Conservation (phyloP, 768 basidiomycete genomes). For the Macrolepiota fuliginosa region DNA sequence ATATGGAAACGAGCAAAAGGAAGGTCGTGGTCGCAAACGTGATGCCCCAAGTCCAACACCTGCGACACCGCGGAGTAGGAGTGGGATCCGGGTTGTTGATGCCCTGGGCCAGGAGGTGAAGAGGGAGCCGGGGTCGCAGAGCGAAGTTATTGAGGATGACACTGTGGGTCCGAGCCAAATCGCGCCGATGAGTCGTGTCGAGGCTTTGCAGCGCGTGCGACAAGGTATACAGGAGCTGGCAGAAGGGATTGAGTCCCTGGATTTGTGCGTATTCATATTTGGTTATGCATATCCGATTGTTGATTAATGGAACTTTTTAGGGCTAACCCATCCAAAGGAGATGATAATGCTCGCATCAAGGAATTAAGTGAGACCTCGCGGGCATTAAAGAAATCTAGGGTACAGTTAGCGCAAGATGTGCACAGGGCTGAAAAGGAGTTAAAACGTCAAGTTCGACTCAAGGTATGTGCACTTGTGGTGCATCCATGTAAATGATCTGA, state of each 20-base stretch:
- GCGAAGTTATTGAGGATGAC: conserved; percentile 21
- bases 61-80: conserved; percentile 29
- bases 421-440: conserved; percentile 37
- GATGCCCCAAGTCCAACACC: conserved; percentile 11
- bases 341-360: conserved; percentile 44
- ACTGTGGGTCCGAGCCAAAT: conserved; percentile 7
- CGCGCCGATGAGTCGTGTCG: conserved; percentile 34
- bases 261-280: conserved; percentile 41
- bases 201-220: conserved; percentile 57
- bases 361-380: conserved; percentile 54
- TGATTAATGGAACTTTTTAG: conserved; percentile 2
- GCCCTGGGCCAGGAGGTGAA: conserved; percentile 65
- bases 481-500: neutral
- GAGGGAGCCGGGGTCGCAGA: conserved; percentile 20
- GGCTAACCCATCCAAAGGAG: conserved; percentile 9
- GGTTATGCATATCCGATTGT: neutral
- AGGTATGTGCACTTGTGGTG: neutral
- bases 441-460: conserved; percentile 12
- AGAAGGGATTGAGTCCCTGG: conserved; percentile 53
- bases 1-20: conserved; percentile 51
- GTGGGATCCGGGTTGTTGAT: conserved; percentile 59
- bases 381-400: conserved; percentile 48
- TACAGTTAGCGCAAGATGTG: conserved; percentile 38
- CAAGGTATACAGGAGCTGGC: conserved; percentile 56
- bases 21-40: conserved; percentile 4